phyloP scores from a whole-genome alignment of 23 red algal species.

The Gracilariopsis chorda region DNA sequence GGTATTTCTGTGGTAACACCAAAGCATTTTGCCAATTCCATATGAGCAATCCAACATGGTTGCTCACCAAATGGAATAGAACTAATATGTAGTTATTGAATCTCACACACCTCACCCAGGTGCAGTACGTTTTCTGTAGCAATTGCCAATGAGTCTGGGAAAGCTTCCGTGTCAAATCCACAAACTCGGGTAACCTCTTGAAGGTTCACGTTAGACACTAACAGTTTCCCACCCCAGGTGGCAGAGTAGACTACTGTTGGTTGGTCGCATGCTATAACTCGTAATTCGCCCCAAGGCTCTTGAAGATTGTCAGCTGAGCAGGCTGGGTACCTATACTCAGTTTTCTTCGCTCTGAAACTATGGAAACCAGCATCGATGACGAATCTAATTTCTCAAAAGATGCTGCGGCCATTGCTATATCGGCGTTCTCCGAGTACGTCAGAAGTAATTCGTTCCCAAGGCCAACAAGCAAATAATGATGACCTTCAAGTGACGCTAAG shows the following conservation, averaged over 20 bases:
- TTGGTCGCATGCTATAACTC: slow-evolving; percentile 91
- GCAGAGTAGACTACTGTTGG: slow-evolving; percentile 89
- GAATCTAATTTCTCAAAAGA: slow-evolving; percentile 14
- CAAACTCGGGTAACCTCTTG: slow-evolving; percentile 88
- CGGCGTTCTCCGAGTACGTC: slow-evolving; percentile 53
- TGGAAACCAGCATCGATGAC: not conserved
- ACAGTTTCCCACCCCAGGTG: slow-evolving; percentile 66
- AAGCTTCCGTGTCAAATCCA: slow-evolving; percentile 85
- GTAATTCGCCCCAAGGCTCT: slow-evolving; percentile 55
- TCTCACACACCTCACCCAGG: slow-evolving; percentile 89
- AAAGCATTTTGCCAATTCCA: slow-evolving; percentile 63
- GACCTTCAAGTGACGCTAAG: slow-evolving; percentile 70
- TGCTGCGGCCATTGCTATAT: slow-evolving; percentile 14
- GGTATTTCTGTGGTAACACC: slow-evolving; percentile 67
- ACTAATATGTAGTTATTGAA: slow-evolving; percentile 96
- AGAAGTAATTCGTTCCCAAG: slow-evolving; percentile 66
- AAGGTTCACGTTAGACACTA: slow-evolving; percentile 89
- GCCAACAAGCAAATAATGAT: slow-evolving; percentile 76
- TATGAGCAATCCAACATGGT: slow-evolving; percentile 87
- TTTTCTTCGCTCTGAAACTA: slow-evolving; percentile 70
- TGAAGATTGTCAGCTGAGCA: slow-evolving; percentile 77
- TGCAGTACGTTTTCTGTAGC: slow-evolving; percentile 76
- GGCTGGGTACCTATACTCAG: slow-evolving; percentile 85
- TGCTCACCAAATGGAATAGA: slow-evolving; percentile 80
- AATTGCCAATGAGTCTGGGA: slow-evolving; percentile 90